A percentile compares a stretch with the other conserved stretches of the same genome.
Evolutionary conservation across 2,329 filamentous ascomycete genomes (phyloP).

Genomic region (Chaetomium globosum): DNA sequence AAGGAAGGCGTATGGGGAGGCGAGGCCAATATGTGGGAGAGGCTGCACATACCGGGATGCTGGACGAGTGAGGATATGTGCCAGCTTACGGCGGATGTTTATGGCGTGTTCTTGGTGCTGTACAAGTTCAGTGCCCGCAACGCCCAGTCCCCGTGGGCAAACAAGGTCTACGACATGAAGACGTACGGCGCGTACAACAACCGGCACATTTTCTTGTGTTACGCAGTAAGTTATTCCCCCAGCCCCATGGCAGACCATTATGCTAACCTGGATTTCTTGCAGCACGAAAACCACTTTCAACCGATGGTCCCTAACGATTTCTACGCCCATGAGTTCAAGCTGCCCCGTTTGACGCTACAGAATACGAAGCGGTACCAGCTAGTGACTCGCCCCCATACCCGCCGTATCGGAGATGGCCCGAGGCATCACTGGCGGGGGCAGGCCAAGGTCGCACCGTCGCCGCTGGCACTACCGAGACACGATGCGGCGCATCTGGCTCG

Average conservation of each 20-base stretch:
- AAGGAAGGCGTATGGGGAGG: not conserved
- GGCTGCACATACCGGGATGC: constrained; percentile 39
- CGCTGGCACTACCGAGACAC: not conserved
- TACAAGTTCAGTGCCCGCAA: constrained; percentile 35
- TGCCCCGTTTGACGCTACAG: constrained; percentile 39
- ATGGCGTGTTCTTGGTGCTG: constrained; percentile 41
- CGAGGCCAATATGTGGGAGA: constrained; percentile 40
- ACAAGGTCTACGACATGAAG: constrained; percentile 37
- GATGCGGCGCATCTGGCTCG: not conserved
- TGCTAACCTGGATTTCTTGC: not conserved
- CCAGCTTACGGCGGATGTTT: constrained; percentile 43
- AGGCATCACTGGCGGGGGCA: constrained; percentile 23
- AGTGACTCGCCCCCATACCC: constrained; percentile 6
- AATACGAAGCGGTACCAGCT: constrained; percentile 25
- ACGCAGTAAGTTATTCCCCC: constrained; percentile 21
- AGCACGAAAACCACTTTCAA: constrained; percentile 39
- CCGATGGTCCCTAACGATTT: constrained; percentile 43
- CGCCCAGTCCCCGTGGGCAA: not conserved
- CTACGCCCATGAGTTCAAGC: constrained; percentile 41
- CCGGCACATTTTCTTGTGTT: constrained; percentile 42
- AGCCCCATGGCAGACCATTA: not conserved
- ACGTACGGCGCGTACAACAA: constrained; percentile 41
- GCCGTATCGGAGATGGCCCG: constrained; percentile 8
- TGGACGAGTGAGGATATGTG: constrained; percentile 40
- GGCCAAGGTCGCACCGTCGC: not conserved